These are phyloP conservation scores for Clonostachys rhizophaga DNA, from an alignment of 2,329 filamentous ascomycete genomes.

Conservation along the genomic window DNA sequence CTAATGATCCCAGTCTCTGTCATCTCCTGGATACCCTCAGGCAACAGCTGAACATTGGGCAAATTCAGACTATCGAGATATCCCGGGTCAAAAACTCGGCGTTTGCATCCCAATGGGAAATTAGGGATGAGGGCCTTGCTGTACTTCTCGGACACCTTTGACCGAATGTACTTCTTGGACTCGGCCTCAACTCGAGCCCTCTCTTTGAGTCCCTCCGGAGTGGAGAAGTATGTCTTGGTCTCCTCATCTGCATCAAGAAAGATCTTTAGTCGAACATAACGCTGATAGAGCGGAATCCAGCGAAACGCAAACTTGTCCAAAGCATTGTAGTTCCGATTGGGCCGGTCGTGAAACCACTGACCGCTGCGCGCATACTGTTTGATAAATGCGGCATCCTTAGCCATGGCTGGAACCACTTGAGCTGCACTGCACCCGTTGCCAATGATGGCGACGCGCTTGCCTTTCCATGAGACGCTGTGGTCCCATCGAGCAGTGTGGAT, in stretches of 20 bases:
- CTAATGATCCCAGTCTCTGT: conserved; percentile 14
- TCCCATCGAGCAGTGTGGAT: conserved; percentile 28
- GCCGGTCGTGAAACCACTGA: conserved; percentile 13
- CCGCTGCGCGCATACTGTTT: conserved; percentile 9
- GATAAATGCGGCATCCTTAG: conserved; percentile 9
- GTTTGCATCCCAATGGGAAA: conserved; percentile 1
- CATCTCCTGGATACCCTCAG: conserved; percentile 12
- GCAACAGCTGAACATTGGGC: conserved; percentile 13
- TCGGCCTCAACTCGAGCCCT: not conserved
- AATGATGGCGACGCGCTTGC: conserved; percentile 27
- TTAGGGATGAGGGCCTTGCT: not conserved
- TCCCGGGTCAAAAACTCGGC: conserved; percentile 5
- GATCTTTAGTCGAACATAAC: conserved; percentile 3
- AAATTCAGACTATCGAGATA: conserved; percentile 15
- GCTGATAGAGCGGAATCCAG: conserved; percentile 11
- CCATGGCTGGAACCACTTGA: conserved; percentile 26
- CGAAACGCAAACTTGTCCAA: conserved; percentile 13
- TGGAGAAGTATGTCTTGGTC: not conserved
- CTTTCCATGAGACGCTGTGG: conserved; percentile 12
- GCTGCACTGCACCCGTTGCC: conserved; percentile 27
- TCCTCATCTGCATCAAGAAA: conserved; percentile 12
- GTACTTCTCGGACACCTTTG: not conserved
- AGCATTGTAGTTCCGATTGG: conserved; percentile 6
- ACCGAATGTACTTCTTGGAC: not conserved
- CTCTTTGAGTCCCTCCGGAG: not conserved